A percentile compares a stretch with the other conserved stretches of the same genome.
These are phyloP conservation scores for Centrapalus pauciflorus DNA, from an alignment of 129 eudicot species.

Conservation along the genomic window DNA sequence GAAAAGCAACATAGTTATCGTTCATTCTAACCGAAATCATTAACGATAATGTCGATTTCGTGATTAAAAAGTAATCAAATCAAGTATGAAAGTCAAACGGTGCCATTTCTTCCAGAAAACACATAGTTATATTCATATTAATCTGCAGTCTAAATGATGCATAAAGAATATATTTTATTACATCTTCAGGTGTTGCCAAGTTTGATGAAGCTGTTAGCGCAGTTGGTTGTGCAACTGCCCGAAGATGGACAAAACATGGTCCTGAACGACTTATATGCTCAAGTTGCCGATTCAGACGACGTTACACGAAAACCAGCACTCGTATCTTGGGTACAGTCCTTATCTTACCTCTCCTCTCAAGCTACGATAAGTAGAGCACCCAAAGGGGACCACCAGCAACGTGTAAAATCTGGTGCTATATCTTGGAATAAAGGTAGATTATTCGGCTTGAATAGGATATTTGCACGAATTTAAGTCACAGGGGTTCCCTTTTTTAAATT, in stretches of 20 bases:
- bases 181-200: constrained; percentile 69
- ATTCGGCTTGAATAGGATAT: constrained; percentile 37
- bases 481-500: background rate
- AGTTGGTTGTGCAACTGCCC: constrained; percentile 60
- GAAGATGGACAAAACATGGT: constrained; percentile 59
- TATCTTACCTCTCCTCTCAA: constrained; percentile 74
- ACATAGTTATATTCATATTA: too few species aligned
- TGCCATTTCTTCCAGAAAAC: too few species aligned
- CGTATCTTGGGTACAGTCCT: constrained; percentile 92
- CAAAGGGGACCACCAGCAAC: constrained; percentile 2
- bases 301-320: constrained; percentile 78
- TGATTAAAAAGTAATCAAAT: too few species aligned
- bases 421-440: constrained; percentile 31
- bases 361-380: constrained; percentile 27
- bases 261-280: constrained; percentile 70
- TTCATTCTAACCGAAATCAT: too few species aligned
- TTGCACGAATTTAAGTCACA: constrained; percentile 42
- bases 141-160: too few species aligned
- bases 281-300: constrained; percentile 93
- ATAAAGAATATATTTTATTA: too few species aligned
- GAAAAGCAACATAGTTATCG: too few species aligned
- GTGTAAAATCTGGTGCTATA: constrained; percentile 25
- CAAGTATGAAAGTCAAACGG: too few species aligned
- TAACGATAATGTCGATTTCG: too few species aligned
- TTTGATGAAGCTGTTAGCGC: constrained; percentile 83